Conservation (phyloP, 768 basidiomycete genomes). For the Melanogaster broomeanus region DNA sequence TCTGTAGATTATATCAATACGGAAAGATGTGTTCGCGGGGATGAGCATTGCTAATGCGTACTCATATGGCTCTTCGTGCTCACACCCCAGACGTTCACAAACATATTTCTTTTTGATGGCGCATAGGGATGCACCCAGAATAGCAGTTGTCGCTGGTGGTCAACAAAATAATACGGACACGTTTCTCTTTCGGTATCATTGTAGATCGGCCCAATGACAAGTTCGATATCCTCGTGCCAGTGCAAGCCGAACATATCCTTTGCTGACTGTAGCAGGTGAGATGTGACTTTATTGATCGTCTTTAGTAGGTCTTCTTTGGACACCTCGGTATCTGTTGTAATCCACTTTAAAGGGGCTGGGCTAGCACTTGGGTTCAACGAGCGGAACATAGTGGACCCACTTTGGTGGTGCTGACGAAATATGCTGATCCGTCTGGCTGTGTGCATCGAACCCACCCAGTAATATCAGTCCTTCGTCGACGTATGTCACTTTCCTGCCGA, state of each 20-base stretch:
- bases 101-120: too few species aligned
- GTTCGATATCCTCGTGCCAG: neutral
- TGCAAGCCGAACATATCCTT: too few species aligned
- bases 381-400: conserved; percentile 25
- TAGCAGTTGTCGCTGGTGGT: too few species aligned
- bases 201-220: neutral
- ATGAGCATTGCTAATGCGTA: too few species aligned
- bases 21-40: too few species aligned
- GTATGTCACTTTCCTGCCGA: neutral
- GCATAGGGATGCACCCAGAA: too few species aligned
- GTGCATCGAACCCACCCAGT: neutral
- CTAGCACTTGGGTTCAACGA: neutral
- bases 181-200: too few species aligned
- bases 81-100: too few species aligned
- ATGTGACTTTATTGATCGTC: neutral
- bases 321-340: neutral
- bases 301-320: neutral
- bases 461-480: neutral
- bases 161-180: too few species aligned
- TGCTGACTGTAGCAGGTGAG: neutral
- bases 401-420: conserved; percentile 46
- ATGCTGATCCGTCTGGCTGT: conserved; percentile 59
- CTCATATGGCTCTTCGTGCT: too few species aligned
- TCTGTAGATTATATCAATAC: too few species aligned
- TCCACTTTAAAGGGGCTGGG: neutral